Evolutionary conservation across 257 asterid species (phyloP).

Genomic region (Leonotis leonurus): DNA sequence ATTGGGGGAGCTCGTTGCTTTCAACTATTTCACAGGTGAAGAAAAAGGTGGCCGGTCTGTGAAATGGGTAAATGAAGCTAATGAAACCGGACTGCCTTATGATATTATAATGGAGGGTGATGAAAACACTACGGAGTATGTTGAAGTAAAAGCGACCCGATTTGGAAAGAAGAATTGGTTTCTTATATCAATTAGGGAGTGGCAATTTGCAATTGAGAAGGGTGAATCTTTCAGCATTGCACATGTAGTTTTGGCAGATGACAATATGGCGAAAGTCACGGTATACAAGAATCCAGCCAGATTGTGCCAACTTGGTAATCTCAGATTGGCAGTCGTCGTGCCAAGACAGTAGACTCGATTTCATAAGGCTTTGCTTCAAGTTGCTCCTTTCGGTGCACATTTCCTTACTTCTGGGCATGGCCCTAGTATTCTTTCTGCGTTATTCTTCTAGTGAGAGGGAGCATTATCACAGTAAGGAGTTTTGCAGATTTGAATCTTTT

Average conservation of each 20-base stretch:
- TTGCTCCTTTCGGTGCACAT: neutral
- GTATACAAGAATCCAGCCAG: conserved; percentile 68
- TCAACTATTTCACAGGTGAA: conserved; percentile 43
- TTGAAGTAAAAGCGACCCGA: conserved; percentile 87
- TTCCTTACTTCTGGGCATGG: neutral
- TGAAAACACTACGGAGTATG: conserved; percentile 40
- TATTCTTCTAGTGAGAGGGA: neutral
- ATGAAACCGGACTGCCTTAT: conserved; percentile 81
- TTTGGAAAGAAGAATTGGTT: conserved; percentile 61
- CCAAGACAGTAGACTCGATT: conserved; percentile 21
- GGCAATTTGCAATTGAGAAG: conserved; percentile 87
- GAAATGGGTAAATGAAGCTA: conserved; percentile 76
- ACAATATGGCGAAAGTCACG: conserved; percentile 54
- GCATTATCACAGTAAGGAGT: neutral
- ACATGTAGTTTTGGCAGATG: conserved; percentile 48
- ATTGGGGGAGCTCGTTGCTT: conserved; percentile 75
- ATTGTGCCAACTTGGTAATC: conserved; percentile 69
- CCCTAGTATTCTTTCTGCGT: neutral
- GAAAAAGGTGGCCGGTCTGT: conserved; percentile 35
- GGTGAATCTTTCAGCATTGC: conserved; percentile 92
- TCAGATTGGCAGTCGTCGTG: conserved; percentile 60
- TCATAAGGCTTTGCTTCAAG: neutral
- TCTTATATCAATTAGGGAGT: conserved; percentile 61
- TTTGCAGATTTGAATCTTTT: neutral
- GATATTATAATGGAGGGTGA: conserved; percentile 55